Percentiles rank a stretch among this genome's conserved stretches.
Evolutionary conservation across 768 basidiomycete genomes (phyloP).

Genomic region (Calocera cornea): DNA sequence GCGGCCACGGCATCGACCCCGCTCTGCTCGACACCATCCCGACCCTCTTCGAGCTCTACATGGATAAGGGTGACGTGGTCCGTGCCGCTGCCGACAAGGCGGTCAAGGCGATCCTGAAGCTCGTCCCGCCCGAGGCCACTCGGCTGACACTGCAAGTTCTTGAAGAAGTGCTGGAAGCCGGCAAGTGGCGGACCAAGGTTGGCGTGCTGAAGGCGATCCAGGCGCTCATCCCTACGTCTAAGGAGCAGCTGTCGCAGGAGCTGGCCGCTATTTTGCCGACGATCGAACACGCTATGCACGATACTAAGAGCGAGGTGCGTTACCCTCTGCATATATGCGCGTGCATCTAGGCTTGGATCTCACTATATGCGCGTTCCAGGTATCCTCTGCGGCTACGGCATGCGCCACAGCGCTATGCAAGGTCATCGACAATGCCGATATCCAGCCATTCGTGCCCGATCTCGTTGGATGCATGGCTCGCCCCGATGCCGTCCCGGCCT

Average conservation of each 20-base stretch:
- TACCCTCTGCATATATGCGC: not conserved
- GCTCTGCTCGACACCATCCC: conserved; percentile 65
- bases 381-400: conserved; percentile 74
- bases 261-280: conserved; percentile 70
- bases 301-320: conserved; percentile 84
- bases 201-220: conserved; percentile 37
- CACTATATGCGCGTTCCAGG: conserved; percentile 32
- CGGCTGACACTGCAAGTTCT: conserved; percentile 52
- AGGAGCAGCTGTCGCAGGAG: conserved; percentile 67
- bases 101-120: conserved; percentile 69
- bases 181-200: conserved; percentile 94
- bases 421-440: conserved; percentile 86
- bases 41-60: conserved; percentile 65
- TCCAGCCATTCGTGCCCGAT: conserved; percentile 71
- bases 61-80: conserved; percentile 91
- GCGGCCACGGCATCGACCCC: conserved; percentile 60
- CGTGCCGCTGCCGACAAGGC: conserved; percentile 66
- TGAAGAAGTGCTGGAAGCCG: conserved; percentile 36
- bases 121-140: conserved; percentile 71
- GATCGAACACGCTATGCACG: conserved; percentile 85
- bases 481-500: conserved; percentile 70
- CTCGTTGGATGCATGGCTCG: conserved; percentile 92
- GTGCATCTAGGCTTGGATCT: not conserved
- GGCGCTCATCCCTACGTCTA: conserved; percentile 26
- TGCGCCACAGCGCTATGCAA: conserved; percentile 78